Evolutionary conservation across 2,329 filamentous ascomycete species (phyloP).

Genomic region (Penicillium aurantiogriseum): DNA sequence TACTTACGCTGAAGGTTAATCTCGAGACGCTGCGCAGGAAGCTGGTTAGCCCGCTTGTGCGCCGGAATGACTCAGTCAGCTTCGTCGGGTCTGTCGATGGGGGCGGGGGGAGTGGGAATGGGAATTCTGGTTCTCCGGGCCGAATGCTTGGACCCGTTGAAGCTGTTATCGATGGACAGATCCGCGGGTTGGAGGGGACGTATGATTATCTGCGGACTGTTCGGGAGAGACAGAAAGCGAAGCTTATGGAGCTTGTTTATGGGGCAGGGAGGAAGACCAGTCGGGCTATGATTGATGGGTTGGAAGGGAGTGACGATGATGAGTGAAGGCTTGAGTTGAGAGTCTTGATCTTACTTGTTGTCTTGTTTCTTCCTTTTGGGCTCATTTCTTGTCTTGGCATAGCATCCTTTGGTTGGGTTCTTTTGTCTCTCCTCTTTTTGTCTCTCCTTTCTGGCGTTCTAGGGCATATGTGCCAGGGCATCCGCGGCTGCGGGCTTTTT

Average conservation of each 20-base stretch:
- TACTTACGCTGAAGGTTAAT: slow-evolving; percentile 80
- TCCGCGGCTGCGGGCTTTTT: neutral
- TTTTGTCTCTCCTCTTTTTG: neutral
- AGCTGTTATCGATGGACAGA: slow-evolving; percentile 72
- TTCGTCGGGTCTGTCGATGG: slow-evolving; percentile 33
- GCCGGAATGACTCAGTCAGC: slow-evolving; percentile 58
- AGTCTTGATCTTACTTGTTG: neutral
- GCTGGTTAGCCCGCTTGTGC: slow-evolving; percentile 78
- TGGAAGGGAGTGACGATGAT: slow-evolving; percentile 19
- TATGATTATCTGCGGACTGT: slow-evolving; percentile 74
- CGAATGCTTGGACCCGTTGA: slow-evolving; percentile 57
- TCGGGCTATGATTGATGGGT: slow-evolving; percentile 25
- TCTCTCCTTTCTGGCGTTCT: slow-evolving; percentile 4
- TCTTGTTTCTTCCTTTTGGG: no score
- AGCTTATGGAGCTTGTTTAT: slow-evolving; percentile 77
- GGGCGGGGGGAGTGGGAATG: slow-evolving; percentile 13
- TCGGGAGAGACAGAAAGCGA: slow-evolving; percentile 75
- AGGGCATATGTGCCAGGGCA: slow-evolving; percentile 6
- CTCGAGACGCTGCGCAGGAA: slow-evolving; percentile 81
- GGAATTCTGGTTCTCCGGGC: slow-evolving; percentile 42
- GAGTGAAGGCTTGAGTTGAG: neutral
- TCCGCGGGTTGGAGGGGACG: slow-evolving; percentile 75
- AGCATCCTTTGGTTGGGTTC: neutral
- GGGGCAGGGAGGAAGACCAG: slow-evolving; percentile 46
- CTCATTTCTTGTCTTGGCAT: neutral